These are phyloP conservation scores for Tubosaeta sp. DNA, from an alignment of 768 basidiomycete genomes.

Conservation along the genomic window DNA sequence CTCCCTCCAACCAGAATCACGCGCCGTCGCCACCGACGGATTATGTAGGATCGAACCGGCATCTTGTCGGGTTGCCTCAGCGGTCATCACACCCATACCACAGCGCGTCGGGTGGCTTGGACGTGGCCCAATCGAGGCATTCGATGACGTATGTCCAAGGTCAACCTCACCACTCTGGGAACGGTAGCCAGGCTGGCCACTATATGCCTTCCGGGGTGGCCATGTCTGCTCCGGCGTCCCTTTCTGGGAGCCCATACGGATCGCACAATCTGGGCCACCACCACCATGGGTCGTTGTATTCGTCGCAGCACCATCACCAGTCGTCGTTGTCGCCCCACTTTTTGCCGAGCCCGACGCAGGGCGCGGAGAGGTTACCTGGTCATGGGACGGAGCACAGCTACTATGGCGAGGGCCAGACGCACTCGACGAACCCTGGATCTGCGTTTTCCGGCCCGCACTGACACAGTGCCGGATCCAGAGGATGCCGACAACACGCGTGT, in stretches of 20 bases:
- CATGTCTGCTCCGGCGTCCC: constrained; percentile 48
- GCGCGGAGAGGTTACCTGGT: constrained; percentile 24
- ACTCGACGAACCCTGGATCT: constrained; percentile 26
- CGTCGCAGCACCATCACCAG: constrained; percentile 30
- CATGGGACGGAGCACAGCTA: constrained; percentile 29
- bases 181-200: constrained; percentile 23
- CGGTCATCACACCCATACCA: constrained; percentile 30
- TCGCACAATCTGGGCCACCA: constrained; percentile 28
- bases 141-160: constrained; percentile 38
- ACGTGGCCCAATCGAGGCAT: constrained; percentile 31
- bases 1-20: constrained; percentile 30
- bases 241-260: constrained; percentile 36
- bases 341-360: constrained; percentile 29
- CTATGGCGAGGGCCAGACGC: constrained; percentile 28
- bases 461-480: background rate
- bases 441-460: constrained; percentile 30
- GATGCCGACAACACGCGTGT: constrained; percentile 26
- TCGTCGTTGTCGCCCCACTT: constrained; percentile 26
- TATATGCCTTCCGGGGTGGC: constrained; percentile 39
- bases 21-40: constrained; percentile 33
- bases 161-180: constrained; percentile 42
- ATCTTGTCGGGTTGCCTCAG: constrained; percentile 43
- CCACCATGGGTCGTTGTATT: constrained; percentile 28
- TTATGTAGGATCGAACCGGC: constrained; percentile 41
- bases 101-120: constrained; percentile 18